Base-by-base conservation (phyloP, 768 basidiomycete species). In the Cantharellus anzutake region DNA sequence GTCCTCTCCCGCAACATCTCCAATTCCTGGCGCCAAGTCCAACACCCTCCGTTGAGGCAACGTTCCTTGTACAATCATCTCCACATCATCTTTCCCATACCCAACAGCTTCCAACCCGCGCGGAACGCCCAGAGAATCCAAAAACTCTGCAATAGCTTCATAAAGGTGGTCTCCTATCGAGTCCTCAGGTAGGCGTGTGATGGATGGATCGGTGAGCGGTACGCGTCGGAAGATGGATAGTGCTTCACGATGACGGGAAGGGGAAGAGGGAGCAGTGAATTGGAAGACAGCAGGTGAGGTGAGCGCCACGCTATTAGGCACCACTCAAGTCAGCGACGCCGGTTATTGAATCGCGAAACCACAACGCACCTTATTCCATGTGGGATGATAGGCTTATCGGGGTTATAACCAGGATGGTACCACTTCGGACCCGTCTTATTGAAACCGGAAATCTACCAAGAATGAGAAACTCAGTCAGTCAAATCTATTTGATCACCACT, bases 211-310 rank as follows among this genome's bases (percentile, higher is more conserved):
- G 78, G 71, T 87, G 82, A 75, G 68, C 35, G 76, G 80, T 0
- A 80, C 80, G 60, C 73, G 70, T 48, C 76, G 80, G 76, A 96
- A 97, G 66, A 94, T 82, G 2, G 86, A 82, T 14, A 93, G 77
- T 1, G 83, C 88, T 70, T 89, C 82, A 51, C 93, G 83, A 71
- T 98, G 93, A 50, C 92, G 84, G 62, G 84, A 81, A 2, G 92
- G 90, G 0, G 89, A 83, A 3, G 93, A 93, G 4, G 94, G 92
- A 0, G 94, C 86, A 4, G 94, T 97, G 71, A 93, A 97, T 67
- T 85, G 80, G 77, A 98, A 97, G 51, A 97, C 94, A 79, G 94
- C 85, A 38, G 91, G 91, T 5, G 87, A 91, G 20, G 89, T 88
- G 60, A 94, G 72, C 3, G 92, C 89, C 55, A 94, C 91, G 64